Percentiles rank a stretch among this genome's conserved stretches.
phyloP scores from a whole-genome alignment of 805 yeast genomes.

The Starmerella tilneyi region DNA sequence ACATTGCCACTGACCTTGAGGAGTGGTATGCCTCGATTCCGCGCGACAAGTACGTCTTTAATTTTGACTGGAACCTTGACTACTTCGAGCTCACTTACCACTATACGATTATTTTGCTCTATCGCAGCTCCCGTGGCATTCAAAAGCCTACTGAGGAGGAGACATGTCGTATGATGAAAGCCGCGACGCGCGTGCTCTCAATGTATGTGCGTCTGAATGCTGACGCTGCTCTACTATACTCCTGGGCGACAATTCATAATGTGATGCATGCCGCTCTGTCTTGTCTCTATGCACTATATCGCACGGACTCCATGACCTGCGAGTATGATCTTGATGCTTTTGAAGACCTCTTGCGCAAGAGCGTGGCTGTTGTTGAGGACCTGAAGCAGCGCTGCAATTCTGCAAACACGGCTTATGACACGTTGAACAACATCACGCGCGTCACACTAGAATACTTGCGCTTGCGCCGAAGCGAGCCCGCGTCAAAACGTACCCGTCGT shows the following conservation, averaged over 20 bases:
- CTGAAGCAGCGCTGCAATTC: slow-evolving; percentile 14
- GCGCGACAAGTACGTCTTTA: slow-evolving; percentile 47
- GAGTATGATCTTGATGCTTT: slow-evolving; percentile 33
- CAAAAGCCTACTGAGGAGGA: slow-evolving; percentile 46
- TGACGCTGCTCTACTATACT: slow-evolving; percentile 59
- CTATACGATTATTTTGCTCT: slow-evolving; percentile 60
- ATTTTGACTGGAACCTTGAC: slow-evolving; percentile 61
- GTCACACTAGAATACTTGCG: background rate
- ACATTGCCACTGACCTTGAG: slow-evolving; percentile 44
- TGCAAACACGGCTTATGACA: background rate
- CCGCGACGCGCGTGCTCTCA: slow-evolving; percentile 56
- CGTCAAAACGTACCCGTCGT: background rate
- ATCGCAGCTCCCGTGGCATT: slow-evolving; percentile 69
- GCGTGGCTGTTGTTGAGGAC: slow-evolving; percentile 14
- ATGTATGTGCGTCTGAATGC: slow-evolving; percentile 50
- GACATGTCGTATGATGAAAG: slow-evolving; percentile 45
- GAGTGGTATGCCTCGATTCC: slow-evolving; percentile 55
- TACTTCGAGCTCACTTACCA: slow-evolving; percentile 67
- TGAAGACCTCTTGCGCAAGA: slow-evolving; percentile 14
- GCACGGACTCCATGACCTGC: slow-evolving; percentile 45
- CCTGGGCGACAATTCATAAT: slow-evolving; percentile 90
- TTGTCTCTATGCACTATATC: slow-evolving; percentile 64
- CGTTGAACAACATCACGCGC: background rate
- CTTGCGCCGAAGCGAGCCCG: background rate
- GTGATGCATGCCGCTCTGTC: slow-evolving; percentile 84